Evolutionary conservation across 2,329 filamentous ascomycete genomes (phyloP).

Genomic region (Claviceps capensis): DNA sequence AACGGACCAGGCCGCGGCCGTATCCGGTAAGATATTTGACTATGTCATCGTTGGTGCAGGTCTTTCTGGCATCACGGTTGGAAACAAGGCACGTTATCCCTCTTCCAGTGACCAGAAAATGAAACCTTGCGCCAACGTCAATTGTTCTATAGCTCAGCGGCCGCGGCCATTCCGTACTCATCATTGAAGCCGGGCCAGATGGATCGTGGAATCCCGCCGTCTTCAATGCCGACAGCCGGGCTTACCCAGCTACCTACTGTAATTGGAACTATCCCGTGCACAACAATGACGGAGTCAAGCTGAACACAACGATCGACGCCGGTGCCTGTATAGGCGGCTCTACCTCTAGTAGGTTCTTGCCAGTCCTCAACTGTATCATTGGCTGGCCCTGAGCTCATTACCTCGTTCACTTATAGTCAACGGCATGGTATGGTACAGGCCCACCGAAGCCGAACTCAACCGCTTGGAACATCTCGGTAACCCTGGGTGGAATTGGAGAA

Average conservation of each 20-base stretch:
- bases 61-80: slow-evolving; percentile 18
- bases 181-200: slow-evolving; percentile 14
- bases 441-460: slow-evolving; percentile 11
- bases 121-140: not conserved
- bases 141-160: slow-evolving; percentile 8
- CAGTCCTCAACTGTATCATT: not conserved
- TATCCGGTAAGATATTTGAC: slow-evolving; percentile 10
- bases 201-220: slow-evolving; percentile 10
- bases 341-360: slow-evolving; percentile 10
- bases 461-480: slow-evolving; percentile 9
- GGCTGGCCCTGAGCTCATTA: not conserved
- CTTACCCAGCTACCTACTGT: slow-evolving; percentile 9
- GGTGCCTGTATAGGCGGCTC: slow-evolving; percentile 14
- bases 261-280: slow-evolving; percentile 12
- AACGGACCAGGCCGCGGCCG: slow-evolving; percentile 10
- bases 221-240: slow-evolving; percentile 7
- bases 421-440: slow-evolving; percentile 13
- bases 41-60: slow-evolving; percentile 26
- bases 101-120: not conserved
- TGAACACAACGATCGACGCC: slow-evolving; percentile 8
- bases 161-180: slow-evolving; percentile 10
- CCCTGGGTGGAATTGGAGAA: slow-evolving; percentile 20
- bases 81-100: slow-evolving; percentile 6
- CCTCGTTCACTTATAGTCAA: slow-evolving; percentile 8
- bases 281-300: slow-evolving; percentile 8